Evolutionary conservation across 306 rosid genomes (phyloP), one percentile per base, ranked within the genome.

Genomic region (Parietaria judaica): DNA sequence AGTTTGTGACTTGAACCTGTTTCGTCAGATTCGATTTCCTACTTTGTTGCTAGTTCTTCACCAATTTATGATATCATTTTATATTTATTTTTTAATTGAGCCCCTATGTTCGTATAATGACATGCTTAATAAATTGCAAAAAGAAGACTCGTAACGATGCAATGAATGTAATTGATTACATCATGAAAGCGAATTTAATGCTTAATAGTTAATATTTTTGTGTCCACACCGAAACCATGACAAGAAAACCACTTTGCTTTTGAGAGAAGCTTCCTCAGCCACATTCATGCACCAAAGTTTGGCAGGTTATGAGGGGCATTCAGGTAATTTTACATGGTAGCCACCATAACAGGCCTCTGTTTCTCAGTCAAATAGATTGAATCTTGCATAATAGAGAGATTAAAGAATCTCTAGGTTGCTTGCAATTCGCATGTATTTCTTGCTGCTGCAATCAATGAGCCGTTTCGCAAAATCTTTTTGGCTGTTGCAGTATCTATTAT

Each of bases 291-390:
- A 60, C 47, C 34, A 34, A 11, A 5, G 66, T 48, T 34, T 62
- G 66, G 66, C 66, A 62, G 54, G 23, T 62, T 62, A 31, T 48
- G 68, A 12, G 31, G 46, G 58, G 51, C 67, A 39, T 34, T 13
- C 34, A 51, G 37, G 51, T 64, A 10, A 52, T 52, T 38, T 41
- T 35, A 36, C 9, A 46, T 23, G 39, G 15, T 9, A 14, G 37
- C 6, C 11, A 35, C 6, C 11, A 35, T 23, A 0, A 41, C 8
- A 59, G 50, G 2, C 31, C 37, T 3, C 0, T 14, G 4, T 8
- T 50, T 53, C 68, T 37, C 52, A 64, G 4, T 4, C 52, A 52
- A 39, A 53, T 64, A 15, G 60, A 52, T 17, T 23, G 13, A 45
- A 51, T 39, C 37, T 43, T 64, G n/a, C 4, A 5, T 23, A 23